These are phyloP conservation scores for Penicillium corylophilum DNA, from an alignment of 2,329 filamentous ascomycete genomes.

Conservation along the genomic window DNA sequence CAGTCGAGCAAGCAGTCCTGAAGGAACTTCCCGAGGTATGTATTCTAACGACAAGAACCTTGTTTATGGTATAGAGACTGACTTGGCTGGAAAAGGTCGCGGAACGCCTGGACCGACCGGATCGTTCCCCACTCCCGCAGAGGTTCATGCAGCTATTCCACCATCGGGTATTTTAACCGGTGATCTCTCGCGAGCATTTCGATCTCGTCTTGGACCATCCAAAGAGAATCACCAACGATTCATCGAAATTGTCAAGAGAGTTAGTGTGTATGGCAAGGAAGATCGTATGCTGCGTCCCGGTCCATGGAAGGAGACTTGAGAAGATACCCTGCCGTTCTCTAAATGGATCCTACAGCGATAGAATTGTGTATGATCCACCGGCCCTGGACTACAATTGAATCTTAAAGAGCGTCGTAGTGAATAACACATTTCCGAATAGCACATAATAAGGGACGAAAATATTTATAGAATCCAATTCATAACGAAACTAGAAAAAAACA, in stretches of 20 bases:
- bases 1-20: conserved; percentile 44
- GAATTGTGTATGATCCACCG: background rate
- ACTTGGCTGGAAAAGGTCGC: conserved; percentile 25
- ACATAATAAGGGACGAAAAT: background rate
- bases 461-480: conserved; percentile 6
- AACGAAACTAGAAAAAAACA: conserved; percentile 13
- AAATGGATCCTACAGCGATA: background rate
- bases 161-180: conserved; percentile 45
- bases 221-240: conserved; percentile 44
- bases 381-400: background rate
- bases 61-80: background rate
- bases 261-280: conserved; percentile 44
- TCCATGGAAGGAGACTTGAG: conserved; percentile 31
- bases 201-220: conserved; percentile 42
- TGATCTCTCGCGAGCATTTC: conserved; percentile 46
- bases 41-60: background rate
- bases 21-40: conserved; percentile 31
- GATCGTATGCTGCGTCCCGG: conserved; percentile 43
- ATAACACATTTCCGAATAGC: background rate
- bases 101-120: conserved; percentile 30
- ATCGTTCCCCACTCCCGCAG: conserved; percentile 46
- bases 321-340: background rate
- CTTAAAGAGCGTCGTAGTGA: background rate
- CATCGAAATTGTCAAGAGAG: conserved; percentile 46
- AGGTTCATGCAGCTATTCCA: conserved; percentile 50